These are phyloP conservation scores for Basidiobolus meristosporus DNA, from an alignment of 371 early-diverging fungal genomes.

Conservation along the genomic window DNA sequence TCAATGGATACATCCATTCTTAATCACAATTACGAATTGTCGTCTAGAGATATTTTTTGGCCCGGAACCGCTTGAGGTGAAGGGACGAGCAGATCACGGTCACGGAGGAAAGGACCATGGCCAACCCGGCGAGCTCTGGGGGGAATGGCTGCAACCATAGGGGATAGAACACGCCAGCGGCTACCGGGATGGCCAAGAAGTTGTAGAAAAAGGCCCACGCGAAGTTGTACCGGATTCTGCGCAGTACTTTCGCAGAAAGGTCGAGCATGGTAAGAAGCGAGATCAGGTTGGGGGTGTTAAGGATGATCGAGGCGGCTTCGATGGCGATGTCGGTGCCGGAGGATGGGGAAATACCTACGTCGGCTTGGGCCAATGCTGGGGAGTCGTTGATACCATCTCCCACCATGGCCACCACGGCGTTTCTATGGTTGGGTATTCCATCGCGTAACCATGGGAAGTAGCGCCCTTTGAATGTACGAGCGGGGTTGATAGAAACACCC, in stretches of 20 bases:
- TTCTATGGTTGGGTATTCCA: slow-evolving; percentile 23
- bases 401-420: slow-evolving; percentile 88
- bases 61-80: slow-evolving; percentile 11
- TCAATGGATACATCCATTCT: no score
- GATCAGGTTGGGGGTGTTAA: no score
- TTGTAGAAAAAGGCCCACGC: slow-evolving; percentile 69
- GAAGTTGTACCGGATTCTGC: slow-evolving; percentile 57
- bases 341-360: slow-evolving; percentile 87
- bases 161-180: no score
- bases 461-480: no score
- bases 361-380: slow-evolving; percentile 78
- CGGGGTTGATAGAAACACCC: slow-evolving; percentile 33
- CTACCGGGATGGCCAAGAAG: slow-evolving; percentile 53
- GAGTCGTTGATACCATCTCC: slow-evolving; percentile 99
- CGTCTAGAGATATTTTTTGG: not conserved
- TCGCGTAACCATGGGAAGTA: no score
- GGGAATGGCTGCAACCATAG: no score
- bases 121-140: no score
- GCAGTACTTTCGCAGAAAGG: slow-evolving; percentile 36
- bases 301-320: no score
- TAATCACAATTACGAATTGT: no score
- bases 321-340: slow-evolving; percentile 90
- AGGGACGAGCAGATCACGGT: slow-evolving; percentile 50
- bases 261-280: no score
- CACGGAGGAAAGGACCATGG: no score